A percentile compares a stretch with the other conserved stretches of the same genome.
Evolutionary conservation across 495 filamentous ascomycete genomes (phyloP).

Genomic region (Glonium stellatum): DNA sequence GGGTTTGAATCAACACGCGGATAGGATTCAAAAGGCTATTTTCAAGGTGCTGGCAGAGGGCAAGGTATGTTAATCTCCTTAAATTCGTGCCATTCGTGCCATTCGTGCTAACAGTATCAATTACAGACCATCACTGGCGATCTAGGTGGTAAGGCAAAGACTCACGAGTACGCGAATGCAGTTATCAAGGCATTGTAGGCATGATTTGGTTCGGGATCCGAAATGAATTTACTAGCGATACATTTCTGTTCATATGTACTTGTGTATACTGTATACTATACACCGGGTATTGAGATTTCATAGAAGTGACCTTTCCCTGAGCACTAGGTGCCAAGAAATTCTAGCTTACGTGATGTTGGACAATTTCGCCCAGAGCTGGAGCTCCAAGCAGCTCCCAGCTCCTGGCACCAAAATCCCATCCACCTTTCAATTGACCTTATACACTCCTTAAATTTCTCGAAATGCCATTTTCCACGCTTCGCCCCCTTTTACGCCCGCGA

Average conservation of each 20-base stretch:
- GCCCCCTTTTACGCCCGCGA: neutral
- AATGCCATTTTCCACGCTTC: neutral
- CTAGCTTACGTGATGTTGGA: too few species aligned
- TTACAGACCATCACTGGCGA: constrained; percentile 75
- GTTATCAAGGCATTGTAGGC: constrained; percentile 71
- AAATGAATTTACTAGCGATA: constrained; percentile 2
- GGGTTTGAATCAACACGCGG: constrained; percentile 77
- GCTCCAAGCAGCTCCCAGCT: neutral
- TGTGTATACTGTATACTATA: constrained; percentile 11
- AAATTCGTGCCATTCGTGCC: neutral
- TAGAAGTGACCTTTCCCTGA: neutral
- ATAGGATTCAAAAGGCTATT: constrained; percentile 84
- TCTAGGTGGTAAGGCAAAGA: constrained; percentile 89
- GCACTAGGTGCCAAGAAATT: neutral
- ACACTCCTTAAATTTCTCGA: neutral
- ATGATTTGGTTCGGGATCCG: neutral
- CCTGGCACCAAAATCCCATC: neutral
- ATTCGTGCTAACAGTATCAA: constrained; percentile 15
- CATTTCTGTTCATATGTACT: constrained; percentile 4
- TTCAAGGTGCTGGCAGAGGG: constrained; percentile 93
- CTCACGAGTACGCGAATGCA: constrained; percentile 79
- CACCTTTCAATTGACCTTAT: neutral
- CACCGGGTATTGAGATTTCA: neutral
- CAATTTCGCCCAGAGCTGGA: too few species aligned
- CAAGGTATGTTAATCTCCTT: constrained; percentile 50